A percentile compares a stretch with the other conserved stretches of the same genome.
Evolutionary conservation across 1,139 yeast genomes (phyloP).

Genomic region (Pichia inconspicua): DNA sequence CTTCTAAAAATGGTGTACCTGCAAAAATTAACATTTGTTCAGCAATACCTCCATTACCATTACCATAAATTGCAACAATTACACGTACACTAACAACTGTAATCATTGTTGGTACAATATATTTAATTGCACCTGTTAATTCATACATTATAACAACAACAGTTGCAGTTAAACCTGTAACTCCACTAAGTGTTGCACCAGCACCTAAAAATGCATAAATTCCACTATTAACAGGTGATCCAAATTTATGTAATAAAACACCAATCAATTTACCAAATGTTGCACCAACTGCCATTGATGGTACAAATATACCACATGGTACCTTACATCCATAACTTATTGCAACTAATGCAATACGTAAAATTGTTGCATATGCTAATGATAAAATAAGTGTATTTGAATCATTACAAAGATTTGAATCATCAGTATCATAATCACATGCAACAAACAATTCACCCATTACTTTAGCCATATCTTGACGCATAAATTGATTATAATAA

Average conservation of each 20-base stretch:
- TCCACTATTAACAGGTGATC: slow-evolving; percentile 66
- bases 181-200: slow-evolving; percentile 90
- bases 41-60: slow-evolving; percentile 73
- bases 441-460: slow-evolving; percentile 88
- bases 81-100: slow-evolving; percentile 86
- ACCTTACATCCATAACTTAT: slow-evolving; percentile 87
- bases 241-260: slow-evolving; percentile 44
- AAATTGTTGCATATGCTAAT: slow-evolving; percentile 52
- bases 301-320: slow-evolving; percentile 95
- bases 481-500: slow-evolving; percentile 74
- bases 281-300: slow-evolving; percentile 96
- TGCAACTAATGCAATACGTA: slow-evolving; percentile 65
- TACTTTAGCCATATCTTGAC: slow-evolving; percentile 88
- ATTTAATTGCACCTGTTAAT: slow-evolving; percentile 84
- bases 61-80: slow-evolving; percentile 68
- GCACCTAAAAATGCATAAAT: slow-evolving; percentile 97
- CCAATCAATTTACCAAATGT: slow-evolving; percentile 87
- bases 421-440: slow-evolving; percentile 37
- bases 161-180: slow-evolving; percentile 83
- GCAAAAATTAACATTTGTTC: slow-evolving; percentile 89
- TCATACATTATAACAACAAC: slow-evolving; percentile 96
- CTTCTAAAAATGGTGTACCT: slow-evolving; percentile 80
- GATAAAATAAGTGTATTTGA: background rate
- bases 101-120: slow-evolving; percentile 91
- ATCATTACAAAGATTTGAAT: slow-evolving; percentile 35